Conservation (phyloP, 495 filamentous ascomycete genomes). For the Xylaria bambusicola region DNA sequence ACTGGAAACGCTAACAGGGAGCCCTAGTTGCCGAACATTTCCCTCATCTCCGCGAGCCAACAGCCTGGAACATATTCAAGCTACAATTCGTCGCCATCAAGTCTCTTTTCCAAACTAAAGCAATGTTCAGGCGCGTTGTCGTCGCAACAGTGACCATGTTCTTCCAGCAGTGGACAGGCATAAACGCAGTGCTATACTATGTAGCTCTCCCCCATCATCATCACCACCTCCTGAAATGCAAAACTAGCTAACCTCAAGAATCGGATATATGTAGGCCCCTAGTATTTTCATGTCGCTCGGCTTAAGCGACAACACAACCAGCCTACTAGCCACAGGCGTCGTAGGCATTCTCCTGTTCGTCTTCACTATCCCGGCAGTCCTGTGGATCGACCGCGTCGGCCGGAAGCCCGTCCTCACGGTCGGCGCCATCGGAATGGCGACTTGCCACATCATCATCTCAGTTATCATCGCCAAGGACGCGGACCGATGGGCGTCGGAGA, state of each 20-base stretch:
- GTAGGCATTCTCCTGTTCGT: constrained; percentile 76
- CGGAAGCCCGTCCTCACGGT: constrained; percentile 59
- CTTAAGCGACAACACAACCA: constrained; percentile 60
- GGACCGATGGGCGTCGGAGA: constrained; percentile 57
- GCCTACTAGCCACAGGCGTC: constrained; percentile 76
- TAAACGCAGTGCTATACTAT: constrained; percentile 65
- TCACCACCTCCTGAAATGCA: neutral
- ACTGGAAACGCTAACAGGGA: neutral
- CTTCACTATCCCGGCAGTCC: constrained; percentile 67
- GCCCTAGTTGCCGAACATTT: constrained; percentile 62
- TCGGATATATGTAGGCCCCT: constrained; percentile 60
- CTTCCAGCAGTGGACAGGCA: constrained; percentile 78
- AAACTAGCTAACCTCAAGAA: neutral
- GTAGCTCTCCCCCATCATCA: no score
- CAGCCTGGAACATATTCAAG: constrained; percentile 62
- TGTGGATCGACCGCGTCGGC: constrained; percentile 64
- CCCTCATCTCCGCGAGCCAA: constrained; percentile 63
- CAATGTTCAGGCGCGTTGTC: constrained; percentile 76
- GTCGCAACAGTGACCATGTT: constrained; percentile 70
- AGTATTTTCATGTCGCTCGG: constrained; percentile 73
- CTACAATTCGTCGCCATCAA: constrained; percentile 72
- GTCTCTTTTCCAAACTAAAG: constrained; percentile 68
- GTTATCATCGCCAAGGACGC: constrained; percentile 68
- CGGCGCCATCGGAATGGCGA: constrained; percentile 60
- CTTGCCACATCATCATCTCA: constrained; percentile 72